Percentiles rank a stretch among this genome's conserved stretches.
These are phyloP conservation scores for Pyrenophora seminiperda DNA, from an alignment of 2,329 filamentous ascomycete species.

Conservation along the genomic window DNA sequence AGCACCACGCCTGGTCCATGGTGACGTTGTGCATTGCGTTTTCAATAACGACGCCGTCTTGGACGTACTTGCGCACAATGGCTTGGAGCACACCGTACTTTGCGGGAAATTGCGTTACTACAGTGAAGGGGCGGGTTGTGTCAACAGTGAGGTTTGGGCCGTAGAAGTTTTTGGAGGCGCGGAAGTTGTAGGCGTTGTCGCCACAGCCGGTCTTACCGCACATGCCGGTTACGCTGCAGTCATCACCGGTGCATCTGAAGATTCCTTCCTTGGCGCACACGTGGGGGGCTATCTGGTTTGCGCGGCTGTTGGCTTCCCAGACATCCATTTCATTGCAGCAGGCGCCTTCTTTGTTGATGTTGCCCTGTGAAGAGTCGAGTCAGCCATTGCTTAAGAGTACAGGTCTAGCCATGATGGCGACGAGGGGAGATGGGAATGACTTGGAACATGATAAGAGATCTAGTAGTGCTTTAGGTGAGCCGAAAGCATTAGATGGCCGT, in stretches of 20 bases:
- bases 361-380: conserved; percentile 49
- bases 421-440: no score
- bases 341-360: conserved; percentile 52
- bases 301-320: conserved; percentile 59
- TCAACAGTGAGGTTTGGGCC: conserved; percentile 56
- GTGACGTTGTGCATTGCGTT: conserved; percentile 54
- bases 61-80: conserved; percentile 69
- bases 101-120: conserved; percentile 70
- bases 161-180: conserved; percentile 36
- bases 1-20: conserved; percentile 42
- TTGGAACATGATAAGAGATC: no score
- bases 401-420: neutral
- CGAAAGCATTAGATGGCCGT: no score
- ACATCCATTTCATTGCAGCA: conserved; percentile 64
- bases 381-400: conserved; percentile 40
- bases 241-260: conserved; percentile 51
- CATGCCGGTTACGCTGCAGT: conserved; percentile 43
- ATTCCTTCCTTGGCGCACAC: conserved; percentile 54
- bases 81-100: conserved; percentile 62
- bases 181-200: conserved; percentile 41
- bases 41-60: conserved; percentile 64
- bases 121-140: conserved; percentile 64
- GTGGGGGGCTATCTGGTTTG: conserved; percentile 57
- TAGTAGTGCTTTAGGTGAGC: no score
- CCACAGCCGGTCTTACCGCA: conserved; percentile 47